Evolutionary conservation across 2,329 filamentous ascomycete genomes (phyloP).

Genomic region (Claviceps humidiphila): DNA sequence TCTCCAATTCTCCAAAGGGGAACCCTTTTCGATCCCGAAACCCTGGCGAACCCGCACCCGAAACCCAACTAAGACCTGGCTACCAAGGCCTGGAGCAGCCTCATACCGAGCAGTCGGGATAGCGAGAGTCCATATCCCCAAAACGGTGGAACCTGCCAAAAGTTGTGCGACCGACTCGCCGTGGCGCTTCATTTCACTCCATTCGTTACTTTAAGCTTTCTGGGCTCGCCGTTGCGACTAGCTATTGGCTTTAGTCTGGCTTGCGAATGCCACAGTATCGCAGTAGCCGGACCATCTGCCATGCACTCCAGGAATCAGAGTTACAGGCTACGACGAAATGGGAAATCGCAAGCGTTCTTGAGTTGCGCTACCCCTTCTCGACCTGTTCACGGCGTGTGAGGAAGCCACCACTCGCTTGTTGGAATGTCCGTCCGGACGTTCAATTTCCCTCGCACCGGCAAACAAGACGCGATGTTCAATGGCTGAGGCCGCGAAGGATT

Average conservation of each 20-base stretch:
- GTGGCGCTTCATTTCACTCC: background rate
- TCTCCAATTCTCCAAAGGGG: background rate
- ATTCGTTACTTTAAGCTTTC: background rate
- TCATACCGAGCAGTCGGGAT: background rate
- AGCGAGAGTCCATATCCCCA: background rate
- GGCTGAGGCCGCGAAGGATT: background rate
- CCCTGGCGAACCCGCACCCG: no score
- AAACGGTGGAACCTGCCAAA: background rate
- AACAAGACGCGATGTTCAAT: no score
- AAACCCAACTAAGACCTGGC: no score
- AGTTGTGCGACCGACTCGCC: background rate
- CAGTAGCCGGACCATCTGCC: background rate
- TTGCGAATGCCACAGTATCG: background rate
- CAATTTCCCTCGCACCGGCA: no score
- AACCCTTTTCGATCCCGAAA: background rate
- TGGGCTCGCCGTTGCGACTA: background rate
- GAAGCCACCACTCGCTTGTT: no score
- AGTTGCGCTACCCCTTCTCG: no score
- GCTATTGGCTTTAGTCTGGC: background rate
- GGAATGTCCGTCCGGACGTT: no score
- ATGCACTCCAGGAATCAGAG: background rate
- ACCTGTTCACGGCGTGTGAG: no score
- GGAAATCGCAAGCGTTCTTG: background rate
- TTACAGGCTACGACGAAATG: constrained; percentile 1
- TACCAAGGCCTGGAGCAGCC: no score